Conservation (phyloP, 768 basidiomycete genomes). For the Boletus sp. region DNA sequence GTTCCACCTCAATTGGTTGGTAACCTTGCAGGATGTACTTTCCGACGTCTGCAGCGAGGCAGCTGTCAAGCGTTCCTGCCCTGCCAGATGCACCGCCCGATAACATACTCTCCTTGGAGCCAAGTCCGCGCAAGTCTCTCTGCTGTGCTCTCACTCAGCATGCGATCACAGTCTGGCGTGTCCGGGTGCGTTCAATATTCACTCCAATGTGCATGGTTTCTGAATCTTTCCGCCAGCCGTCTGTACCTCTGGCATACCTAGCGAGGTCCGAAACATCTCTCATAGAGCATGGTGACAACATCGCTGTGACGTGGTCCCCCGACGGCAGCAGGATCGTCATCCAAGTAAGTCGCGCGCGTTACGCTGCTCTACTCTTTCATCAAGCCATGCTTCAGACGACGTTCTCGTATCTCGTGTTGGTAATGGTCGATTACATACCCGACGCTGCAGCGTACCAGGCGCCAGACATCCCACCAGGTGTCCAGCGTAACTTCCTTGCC, state of each 20-base stretch:
- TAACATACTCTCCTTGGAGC: slow-evolving; percentile 52
- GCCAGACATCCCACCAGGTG: slow-evolving; percentile 43
- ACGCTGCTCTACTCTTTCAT: background rate
- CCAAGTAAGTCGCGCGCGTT: slow-evolving; percentile 50
- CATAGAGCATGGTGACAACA: slow-evolving; percentile 80
- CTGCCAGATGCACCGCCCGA: slow-evolving; percentile 62
- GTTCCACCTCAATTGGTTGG: background rate
- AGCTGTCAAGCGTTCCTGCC: slow-evolving; percentile 67
- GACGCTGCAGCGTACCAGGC: slow-evolving; percentile 56
- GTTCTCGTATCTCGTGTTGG: slow-evolving; percentile 74
- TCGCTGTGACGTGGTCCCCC: slow-evolving; percentile 74
- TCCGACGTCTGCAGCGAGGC: slow-evolving; percentile 75
- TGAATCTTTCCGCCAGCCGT: slow-evolving; percentile 48
- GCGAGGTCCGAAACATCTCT: slow-evolving; percentile 76
- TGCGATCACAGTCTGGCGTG: slow-evolving; percentile 78
- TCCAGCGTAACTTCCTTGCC: slow-evolving; percentile 68
- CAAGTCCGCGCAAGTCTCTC: slow-evolving; percentile 73
- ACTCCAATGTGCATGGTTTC: background rate
- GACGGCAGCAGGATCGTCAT: slow-evolving; percentile 80
- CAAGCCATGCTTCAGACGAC: slow-evolving; percentile 55
- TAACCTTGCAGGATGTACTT: slow-evolving; percentile 63
- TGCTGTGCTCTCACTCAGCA: slow-evolving; percentile 74
- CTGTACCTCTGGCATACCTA: slow-evolving; percentile 67
- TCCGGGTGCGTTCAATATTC: slow-evolving; percentile 54
- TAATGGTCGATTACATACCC: slow-evolving; percentile 59